Conservation (phyloP, 192 early-diverging fungal species). For the Spizellomyces sp. region DNA sequence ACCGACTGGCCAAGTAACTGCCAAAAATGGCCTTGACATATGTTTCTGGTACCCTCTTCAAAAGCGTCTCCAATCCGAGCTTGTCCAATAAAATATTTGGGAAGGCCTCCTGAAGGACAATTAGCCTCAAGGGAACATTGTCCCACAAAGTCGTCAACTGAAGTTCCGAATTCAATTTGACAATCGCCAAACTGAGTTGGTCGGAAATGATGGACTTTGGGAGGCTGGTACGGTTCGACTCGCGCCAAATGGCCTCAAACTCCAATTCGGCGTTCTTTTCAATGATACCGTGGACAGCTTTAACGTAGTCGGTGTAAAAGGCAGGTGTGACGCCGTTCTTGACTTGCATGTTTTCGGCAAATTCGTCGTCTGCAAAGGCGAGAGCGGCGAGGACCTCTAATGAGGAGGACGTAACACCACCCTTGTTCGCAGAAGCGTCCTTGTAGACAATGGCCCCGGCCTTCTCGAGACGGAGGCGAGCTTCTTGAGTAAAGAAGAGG, state of each 20-base stretch:
- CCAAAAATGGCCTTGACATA: conserved; percentile 99
- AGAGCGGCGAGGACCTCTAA: conserved; percentile 97
- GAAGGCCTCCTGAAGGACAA: conserved; percentile 88
- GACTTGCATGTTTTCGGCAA: conserved; percentile 89
- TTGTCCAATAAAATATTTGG: conserved; percentile 89
- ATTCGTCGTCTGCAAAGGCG: conserved; percentile 90
- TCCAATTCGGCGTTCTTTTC: conserved; percentile 93
- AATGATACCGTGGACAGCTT: conserved; percentile 89
- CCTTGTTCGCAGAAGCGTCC: conserved; percentile 99
- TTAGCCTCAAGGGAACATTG: conserved; percentile 77
- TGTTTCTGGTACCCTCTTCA: conserved; percentile 87
- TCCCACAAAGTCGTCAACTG: conserved; percentile 93
- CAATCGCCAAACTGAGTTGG: conserved; percentile 89
- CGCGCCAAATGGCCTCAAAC: conserved; percentile 93
- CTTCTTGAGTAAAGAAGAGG: conserved; percentile 98
- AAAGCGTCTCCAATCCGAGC: conserved; percentile 85
- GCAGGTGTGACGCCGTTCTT: conserved; percentile 71
- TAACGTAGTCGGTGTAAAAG: conserved; percentile 94
- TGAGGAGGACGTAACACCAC: conserved; percentile 97
- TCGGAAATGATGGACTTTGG: conserved; percentile 88
- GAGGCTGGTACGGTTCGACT: conserved; percentile 75
- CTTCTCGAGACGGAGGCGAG: conserved; percentile 93
- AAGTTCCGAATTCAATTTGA: conserved; percentile 90
- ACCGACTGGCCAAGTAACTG: conserved; percentile 88
- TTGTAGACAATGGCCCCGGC: conserved; percentile 94